Base-by-base conservation (phyloP, 2,329 filamentous ascomycete species). In the Penicillium griseofulvum region DNA sequence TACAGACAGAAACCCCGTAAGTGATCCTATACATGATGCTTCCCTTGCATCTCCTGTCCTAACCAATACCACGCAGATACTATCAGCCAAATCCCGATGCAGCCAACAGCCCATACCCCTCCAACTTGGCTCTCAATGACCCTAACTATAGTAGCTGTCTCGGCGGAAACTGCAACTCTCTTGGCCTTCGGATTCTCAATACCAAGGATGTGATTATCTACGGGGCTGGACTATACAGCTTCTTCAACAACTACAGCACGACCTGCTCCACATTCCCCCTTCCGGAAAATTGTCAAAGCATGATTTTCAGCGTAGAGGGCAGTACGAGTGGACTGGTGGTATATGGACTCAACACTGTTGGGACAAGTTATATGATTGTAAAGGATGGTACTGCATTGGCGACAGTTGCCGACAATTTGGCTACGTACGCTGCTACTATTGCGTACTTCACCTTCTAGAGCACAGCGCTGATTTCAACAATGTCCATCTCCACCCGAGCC, bases 211-310 rank as follows among this genome's bases (percentile, higher is more conserved):
- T 82, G 16, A 59, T 73, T 42, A 69, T 79, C 17, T 83, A 82
- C 58, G 81, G 81, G 16, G 80, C 77, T 0, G 81, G 81, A 1
- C 62, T 81, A 5, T 83, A 83, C 70, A 77, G 73, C 17, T 83
- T 83, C 71, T 83, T 83, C 67, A 74, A 80, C 60, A 74, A 81
- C 61, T 82, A 83, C 68, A 77, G 67, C 56, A 78, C 75, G 0
- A 61, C 63, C 1, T 80, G 77, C 64, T 74, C 74, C 4, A 65
- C 72, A 33, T 67, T 71, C 52, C 72, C 71, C 9, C 65, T 68
- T 8, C 68, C 71, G 1, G 72, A 74, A 8, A 57, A 69, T 2
- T 83, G 81, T 54, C 81, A 83, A 68, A 73, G 68, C 36, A 63
- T 74, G n/a, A 81, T 82, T 14, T 69, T 81, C 53, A 75, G 73